A percentile compares a stretch with the other conserved stretches of the same genome.
Evolutionary conservation across 2,329 filamentous ascomycete species (phyloP).

Genomic region (Epichloe gansuensis): DNA sequence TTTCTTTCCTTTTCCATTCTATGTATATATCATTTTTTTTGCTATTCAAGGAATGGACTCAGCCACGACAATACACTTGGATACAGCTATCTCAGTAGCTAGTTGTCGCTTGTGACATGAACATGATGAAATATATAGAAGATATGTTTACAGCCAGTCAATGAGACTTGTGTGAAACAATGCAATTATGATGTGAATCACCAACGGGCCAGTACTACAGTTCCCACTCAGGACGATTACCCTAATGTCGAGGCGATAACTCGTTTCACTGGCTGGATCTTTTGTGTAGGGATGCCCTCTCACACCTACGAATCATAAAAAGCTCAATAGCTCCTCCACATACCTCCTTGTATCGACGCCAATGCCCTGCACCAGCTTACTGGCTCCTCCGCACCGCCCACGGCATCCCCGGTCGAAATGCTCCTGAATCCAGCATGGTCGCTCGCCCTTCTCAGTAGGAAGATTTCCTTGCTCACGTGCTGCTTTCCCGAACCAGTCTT

Average conservation of each 20-base stretch:
- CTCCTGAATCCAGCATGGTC: constrained; percentile 35
- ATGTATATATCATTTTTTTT: neutral
- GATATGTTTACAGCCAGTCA: neutral
- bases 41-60: neutral
- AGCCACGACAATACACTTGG: neutral
- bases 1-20: constrained; percentile 1
- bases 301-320: constrained; percentile 23
- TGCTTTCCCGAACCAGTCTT: constrained; percentile 1
- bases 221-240: too few species aligned
- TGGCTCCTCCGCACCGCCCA: constrained; percentile 41
- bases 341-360: constrained; percentile 67
- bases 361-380: constrained; percentile 56
- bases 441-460: constrained; percentile 47
- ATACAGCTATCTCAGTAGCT: neutral
- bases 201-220: neutral
- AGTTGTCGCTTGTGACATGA: neutral
- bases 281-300: too few species aligned
- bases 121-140: neutral
- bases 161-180: neutral
- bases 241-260: too few species aligned
- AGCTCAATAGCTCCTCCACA: constrained; percentile 57
- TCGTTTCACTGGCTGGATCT: too few species aligned
- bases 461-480: constrained; percentile 42
- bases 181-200: neutral
- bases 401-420: constrained; percentile 21